Percentiles rank a stretch among this genome's conserved stretches.
Conservation (phyloP, 2,329 filamentous ascomycete species). For the Botrytis medusae region DNA sequence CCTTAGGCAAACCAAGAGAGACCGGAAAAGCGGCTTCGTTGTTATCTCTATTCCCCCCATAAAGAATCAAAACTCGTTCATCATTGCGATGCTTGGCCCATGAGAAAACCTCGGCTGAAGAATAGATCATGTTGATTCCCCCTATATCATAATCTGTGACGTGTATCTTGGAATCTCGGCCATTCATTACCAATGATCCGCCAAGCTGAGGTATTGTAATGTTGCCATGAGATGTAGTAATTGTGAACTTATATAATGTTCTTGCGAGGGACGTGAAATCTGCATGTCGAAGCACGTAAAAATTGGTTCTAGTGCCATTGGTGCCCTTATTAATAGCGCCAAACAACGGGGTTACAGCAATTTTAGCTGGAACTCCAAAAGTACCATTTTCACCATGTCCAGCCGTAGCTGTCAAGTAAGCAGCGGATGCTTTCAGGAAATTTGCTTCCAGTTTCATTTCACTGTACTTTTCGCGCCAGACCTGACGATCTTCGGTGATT, state of each 20-base stretch:
- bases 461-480: conserved; percentile 29
- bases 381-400: conserved; percentile 44
- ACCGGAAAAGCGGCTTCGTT: conserved; percentile 53
- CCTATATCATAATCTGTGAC: conserved; percentile 64
- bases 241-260: conserved; percentile 38
- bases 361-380: conserved; percentile 55
- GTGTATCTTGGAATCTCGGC: conserved; percentile 65
- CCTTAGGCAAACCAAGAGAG: conserved; percentile 7
- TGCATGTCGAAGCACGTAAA: conserved; percentile 65
- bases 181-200: conserved; percentile 54
- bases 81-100: conserved; percentile 58
- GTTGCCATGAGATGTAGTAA: conserved; percentile 56
- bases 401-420: conserved; percentile 49
- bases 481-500: conserved; percentile 26
- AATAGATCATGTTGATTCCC: conserved; percentile 58
- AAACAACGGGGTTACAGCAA: conserved; percentile 62
- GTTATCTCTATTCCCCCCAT: conserved; percentile 57
- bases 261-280: conserved; percentile 46
- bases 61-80: conserved; percentile 59
- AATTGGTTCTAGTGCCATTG: conserved; percentile 51
- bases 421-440: conserved; percentile 29
- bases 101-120: conserved; percentile 65
- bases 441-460: conserved; percentile 31
- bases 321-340: conserved; percentile 33
- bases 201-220: conserved; percentile 58